phyloP scores from a whole-genome alignment of 2,329 filamentous ascomycete genomes.

The Fonsecaea monophora region DNA sequence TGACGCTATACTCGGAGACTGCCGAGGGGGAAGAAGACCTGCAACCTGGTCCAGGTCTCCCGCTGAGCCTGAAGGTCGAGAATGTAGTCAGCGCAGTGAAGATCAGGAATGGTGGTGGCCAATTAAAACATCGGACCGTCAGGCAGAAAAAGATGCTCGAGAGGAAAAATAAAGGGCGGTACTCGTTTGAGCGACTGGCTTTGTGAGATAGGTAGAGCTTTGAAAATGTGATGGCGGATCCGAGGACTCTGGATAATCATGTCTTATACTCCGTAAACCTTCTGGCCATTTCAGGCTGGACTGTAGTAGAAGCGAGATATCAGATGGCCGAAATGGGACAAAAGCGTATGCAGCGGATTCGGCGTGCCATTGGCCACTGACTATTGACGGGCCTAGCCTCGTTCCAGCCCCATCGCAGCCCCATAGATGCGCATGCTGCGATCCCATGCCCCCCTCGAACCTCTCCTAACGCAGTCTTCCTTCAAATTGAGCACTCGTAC shows the following conservation, averaged over 20 bases:
- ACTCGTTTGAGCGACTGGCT: constrained; percentile 73
- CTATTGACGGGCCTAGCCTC: constrained; percentile 19
- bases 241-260: constrained; percentile 6
- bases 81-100: constrained; percentile 53
- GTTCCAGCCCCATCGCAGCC: constrained; percentile 13
- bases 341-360: constrained; percentile 13
- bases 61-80: constrained; percentile 71
- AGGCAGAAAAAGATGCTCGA: constrained; percentile 79
- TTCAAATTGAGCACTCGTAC: not conserved
- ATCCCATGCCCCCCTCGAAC: constrained; percentile 6
- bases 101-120: constrained; percentile 69
- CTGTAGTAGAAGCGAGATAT: constrained; percentile 23
- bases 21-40: constrained; percentile 28
- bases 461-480: not conserved
- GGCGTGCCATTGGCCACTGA: constrained; percentile 13
- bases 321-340: constrained; percentile 6
- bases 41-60: constrained; percentile 24
- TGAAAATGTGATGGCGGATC: constrained; percentile 3
- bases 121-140: constrained; percentile 70
- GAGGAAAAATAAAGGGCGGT: constrained; percentile 79
- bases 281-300: constrained; percentile 3
- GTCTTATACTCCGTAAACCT: constrained; percentile 11
- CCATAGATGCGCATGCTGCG: constrained; percentile 12
- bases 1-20: constrained; percentile 38
- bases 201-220: constrained; percentile 30